phyloP scores from a whole-genome alignment of 192 early-diverging fungal genomes.

The Backusella mclennaniae region DNA sequence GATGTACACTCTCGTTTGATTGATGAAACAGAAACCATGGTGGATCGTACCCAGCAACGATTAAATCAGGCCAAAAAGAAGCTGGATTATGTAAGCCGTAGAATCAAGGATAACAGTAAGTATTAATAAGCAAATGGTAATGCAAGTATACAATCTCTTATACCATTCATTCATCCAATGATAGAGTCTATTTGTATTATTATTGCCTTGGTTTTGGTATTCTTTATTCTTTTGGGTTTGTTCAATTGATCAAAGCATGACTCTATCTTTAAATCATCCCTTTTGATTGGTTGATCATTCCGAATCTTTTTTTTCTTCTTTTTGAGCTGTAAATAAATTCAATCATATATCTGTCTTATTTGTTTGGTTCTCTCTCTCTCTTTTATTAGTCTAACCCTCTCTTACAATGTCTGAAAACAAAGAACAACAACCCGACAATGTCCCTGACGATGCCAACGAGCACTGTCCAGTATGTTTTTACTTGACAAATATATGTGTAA shows the following conservation, averaged over 20 bases:
- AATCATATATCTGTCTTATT: neutral
- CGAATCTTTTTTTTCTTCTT: neutral
- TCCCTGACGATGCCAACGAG: conserved; percentile 66
- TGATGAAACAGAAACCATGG: conserved; percentile 67
- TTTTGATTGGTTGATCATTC: neutral
- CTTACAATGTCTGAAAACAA: neutral
- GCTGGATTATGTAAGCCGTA: conserved; percentile 48
- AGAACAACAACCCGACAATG: neutral
- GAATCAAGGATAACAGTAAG: conserved; percentile 55
- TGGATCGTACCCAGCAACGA: conserved; percentile 53
- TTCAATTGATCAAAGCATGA: conserved; percentile 15
- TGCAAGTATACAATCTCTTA: too few relatives aligned
- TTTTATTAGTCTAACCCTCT: neutral
- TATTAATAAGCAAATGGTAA: neutral
- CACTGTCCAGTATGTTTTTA: conserved; percentile 61
- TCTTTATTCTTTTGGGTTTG: conserved; percentile 39
- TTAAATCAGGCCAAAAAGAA: conserved; percentile 47
- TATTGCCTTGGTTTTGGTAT: conserved; percentile 40
- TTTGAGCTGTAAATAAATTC: neutral
- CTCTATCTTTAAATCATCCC: neutral
- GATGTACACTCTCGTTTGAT: conserved; percentile 66
- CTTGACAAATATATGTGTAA: neutral
- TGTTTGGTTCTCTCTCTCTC: neutral
- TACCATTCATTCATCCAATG: too few relatives aligned
- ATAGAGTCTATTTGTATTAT: conserved; percentile 47